Evolutionary conservation across 2,329 filamentous ascomycete genomes (phyloP).

Genomic region (Fusarium longipes): DNA sequence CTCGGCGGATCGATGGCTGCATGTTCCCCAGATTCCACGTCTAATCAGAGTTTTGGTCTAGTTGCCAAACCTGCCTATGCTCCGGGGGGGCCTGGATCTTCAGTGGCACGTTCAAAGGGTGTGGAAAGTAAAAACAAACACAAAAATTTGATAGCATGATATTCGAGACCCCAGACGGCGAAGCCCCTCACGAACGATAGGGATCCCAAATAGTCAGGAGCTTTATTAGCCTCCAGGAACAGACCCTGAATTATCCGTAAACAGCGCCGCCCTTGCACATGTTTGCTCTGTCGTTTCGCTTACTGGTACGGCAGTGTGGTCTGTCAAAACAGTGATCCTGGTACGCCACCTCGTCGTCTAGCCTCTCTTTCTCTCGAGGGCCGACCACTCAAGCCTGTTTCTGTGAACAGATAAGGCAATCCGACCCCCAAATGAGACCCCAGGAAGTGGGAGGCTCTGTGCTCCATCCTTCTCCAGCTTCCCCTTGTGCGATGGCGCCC

Average conservation of each 20-base stretch:
- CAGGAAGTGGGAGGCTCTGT: conserved; percentile 43
- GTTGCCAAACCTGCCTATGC: conserved; percentile 14
- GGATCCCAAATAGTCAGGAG: conserved; percentile 32
- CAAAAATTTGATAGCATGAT: conserved; percentile 32
- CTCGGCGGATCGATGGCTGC: conserved; percentile 34
- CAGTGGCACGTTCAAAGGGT: conserved; percentile 29
- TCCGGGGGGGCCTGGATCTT: conserved; percentile 34
- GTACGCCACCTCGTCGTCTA: conserved; percentile 36
- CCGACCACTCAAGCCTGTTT: conserved; percentile 23
- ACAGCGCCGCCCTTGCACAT: conserved; percentile 7
- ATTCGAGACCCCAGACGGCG: conserved; percentile 12
- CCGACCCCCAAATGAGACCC: conserved; percentile 23
- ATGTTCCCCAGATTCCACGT: conserved; percentile 42
- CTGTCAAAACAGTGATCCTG: conserved; percentile 17
- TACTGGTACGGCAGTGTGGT: conserved; percentile 9
- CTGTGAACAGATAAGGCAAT: conserved; percentile 45
- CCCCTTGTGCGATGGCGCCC: conserved; percentile 47
- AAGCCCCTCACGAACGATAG: conserved; percentile 26
- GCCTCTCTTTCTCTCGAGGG: conserved; percentile 1
- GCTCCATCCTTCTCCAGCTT: conserved; percentile 47
- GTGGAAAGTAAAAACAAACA: conserved; percentile 38
- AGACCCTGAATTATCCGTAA: conserved; percentile 22
- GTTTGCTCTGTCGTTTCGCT: conserved; percentile 12
- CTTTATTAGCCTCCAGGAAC: conserved; percentile 4
- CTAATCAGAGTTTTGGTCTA: conserved; percentile 23